Evolutionary conservation across 805 yeast species (phyloP), one percentile per base, ranked within the genome.

Genomic region (Helenozyma baotianmanensis): DNA sequence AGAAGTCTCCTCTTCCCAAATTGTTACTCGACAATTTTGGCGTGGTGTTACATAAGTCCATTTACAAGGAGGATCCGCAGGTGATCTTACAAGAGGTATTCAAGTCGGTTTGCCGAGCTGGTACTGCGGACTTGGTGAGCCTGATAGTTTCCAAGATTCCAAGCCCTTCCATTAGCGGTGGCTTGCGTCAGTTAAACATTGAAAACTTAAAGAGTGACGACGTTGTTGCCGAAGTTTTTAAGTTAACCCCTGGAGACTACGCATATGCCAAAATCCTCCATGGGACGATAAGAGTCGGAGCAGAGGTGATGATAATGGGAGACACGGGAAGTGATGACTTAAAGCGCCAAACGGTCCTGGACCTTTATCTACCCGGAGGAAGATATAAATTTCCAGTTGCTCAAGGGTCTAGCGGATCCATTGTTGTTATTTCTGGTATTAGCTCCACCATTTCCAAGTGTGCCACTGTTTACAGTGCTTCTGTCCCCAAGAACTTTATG

Each of bases 381-480:
- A 67, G 95, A 42, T 88, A 85, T 52, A 71, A 70, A 19, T 56
- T 80, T 2, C 70, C 75, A 0, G 68, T 82, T 0, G 56, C 64
- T 1, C 66, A 65, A 12, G 77, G 80, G 0, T 62, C 70, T 4
- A 72, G 75, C 1, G 96, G 96, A 0, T 70, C 74, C n/a, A 59
- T 85, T 26, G 89, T 78, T 0, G 49, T 88, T 4, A 56, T 88
- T 0, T 68, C 74, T 5, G 94, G 94, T 2, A 56, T 85, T 16
- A 80, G 76, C 25, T 47, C 66, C 2, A 60, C 68, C 17, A 65
- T 82, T 25, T 65, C 69, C 12, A 84, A 82, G 47, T 64, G 74
- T 5, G 90, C 82, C 1, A 72, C 87, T 0, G 56, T 88, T 0
- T 58, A 62, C 42, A 69, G 56, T 7, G 27, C 35, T 4, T 36